A percentile compares a stretch with the other conserved stretches of the same genome.
Conservation (phyloP, 441 rosid genomes). For the Sinapis alba region DNA sequence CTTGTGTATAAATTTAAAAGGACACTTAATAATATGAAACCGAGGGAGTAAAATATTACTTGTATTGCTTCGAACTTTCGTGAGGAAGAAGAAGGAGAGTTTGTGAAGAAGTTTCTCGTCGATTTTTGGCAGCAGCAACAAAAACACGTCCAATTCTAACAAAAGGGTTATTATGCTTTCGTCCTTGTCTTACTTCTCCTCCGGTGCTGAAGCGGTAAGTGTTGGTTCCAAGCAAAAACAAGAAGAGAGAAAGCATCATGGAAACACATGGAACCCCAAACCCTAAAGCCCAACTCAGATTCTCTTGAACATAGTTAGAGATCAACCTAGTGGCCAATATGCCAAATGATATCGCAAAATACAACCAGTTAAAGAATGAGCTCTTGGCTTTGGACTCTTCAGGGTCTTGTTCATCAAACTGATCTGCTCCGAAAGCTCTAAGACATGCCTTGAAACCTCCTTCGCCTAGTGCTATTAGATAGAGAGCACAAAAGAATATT, state of each 20-base stretch:
- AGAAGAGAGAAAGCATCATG: conserved; percentile 44
- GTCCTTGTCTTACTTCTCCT: conserved; percentile 14
- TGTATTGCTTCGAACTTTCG: conserved; percentile 43
- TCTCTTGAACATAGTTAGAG: conserved; percentile 54
- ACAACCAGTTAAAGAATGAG: conserved; percentile 66
- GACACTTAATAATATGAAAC: too few relatives aligned
- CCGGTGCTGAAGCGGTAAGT: conserved; percentile 41
- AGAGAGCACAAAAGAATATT: conserved; percentile 51
- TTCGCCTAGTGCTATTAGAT: conserved; percentile 55
- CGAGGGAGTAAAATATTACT: conserved; percentile 40
- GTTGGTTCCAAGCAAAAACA: conserved; percentile 49
- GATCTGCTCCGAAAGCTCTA: conserved; percentile 71
- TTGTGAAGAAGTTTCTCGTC: conserved; percentile 41
- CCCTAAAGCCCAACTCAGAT: conserved; percentile 59
- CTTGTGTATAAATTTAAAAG: too few relatives aligned
- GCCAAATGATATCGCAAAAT: conserved; percentile 46
- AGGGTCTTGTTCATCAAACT: conserved; percentile 54
- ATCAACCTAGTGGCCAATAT: conserved; percentile 29
- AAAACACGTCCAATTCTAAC: conserved; percentile 49
- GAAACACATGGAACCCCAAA: conserved; percentile 50
- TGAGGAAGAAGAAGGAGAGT: conserved; percentile 34
- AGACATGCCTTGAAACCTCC: conserved; percentile 61
- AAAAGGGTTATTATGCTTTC: conserved; percentile 37
- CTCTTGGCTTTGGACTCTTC: conserved; percentile 52
- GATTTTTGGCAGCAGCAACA: conserved; percentile 42